phyloP scores from a whole-genome alignment of 257 asterid genomes.

The Jacaranda copaia region DNA sequence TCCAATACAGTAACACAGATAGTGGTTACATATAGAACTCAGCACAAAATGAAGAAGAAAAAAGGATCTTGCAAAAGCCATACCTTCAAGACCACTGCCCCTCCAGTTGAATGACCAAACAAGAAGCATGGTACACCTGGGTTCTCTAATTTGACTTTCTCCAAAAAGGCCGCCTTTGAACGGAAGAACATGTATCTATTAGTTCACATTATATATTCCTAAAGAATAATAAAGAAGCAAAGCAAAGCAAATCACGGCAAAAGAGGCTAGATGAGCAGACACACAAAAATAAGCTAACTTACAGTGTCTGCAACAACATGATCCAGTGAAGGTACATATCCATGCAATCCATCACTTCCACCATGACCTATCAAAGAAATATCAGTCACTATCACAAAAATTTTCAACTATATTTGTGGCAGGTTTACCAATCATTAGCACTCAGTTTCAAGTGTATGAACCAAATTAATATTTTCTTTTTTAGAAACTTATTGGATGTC shows the following conservation, averaged over 20 bases:
- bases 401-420: constrained; percentile 1
- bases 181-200: constrained; percentile 26
- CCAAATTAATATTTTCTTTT: neutral
- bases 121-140: constrained; percentile 90
- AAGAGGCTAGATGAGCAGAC: neutral
- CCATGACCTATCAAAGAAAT: constrained; percentile 80
- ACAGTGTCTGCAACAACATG: constrained; percentile 98
- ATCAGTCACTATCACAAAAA: constrained; percentile 11
- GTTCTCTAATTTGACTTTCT: constrained; percentile 73
- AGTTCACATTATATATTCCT: constrained; percentile 25
- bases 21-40: neutral
- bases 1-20: constrained; percentile 24
- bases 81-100: constrained; percentile 97
- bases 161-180: constrained; percentile 76
- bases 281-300: constrained; percentile 42
- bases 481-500: neutral
- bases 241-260: constrained; percentile 6
- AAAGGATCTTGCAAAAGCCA: constrained; percentile 17
- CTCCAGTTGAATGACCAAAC: constrained; percentile 99
- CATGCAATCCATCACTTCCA: constrained; percentile 99
- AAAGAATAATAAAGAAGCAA: constrained; percentile 6
- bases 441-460: constrained; percentile 10
- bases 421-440: neutral
- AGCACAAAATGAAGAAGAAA: neutral
- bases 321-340: constrained; percentile 98